Base-by-base conservation (phyloP, 306 rosid species). In the Rubus idaeus region DNA sequence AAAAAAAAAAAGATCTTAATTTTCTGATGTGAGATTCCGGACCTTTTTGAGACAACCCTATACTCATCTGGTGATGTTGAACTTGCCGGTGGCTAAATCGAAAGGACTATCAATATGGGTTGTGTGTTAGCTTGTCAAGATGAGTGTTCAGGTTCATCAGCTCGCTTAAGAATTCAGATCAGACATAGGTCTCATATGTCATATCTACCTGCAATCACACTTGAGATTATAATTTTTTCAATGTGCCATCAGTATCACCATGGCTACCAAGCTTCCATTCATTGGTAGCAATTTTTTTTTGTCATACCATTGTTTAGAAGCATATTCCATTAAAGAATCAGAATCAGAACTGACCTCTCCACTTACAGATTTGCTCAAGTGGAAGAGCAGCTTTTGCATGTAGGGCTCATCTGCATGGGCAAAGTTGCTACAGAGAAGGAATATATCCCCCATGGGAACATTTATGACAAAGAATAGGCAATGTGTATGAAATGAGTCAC, bases 341-440 rank as follows among this genome's bases (percentile, higher is more conserved):
- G 35, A 21, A 46, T 67, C 3, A 61, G 42, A 66, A 42, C n/a
- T 10, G 51, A 67, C 10, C 56, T 68, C 55, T 45, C 73, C 56
- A 67, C 8, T 67, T n/a, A 20, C 13, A 47, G 10, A 2, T 45
- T 68, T 46, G 46, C 40, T 26, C 10, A 50, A 8, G 3, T 46
- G 58, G 58, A 46, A 69, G 40, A 20, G 57, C 20, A 46, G 26
- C 74, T 69, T 69, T 69, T 69, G 20, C 21, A 14, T 69, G 74
- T 70, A 49, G 71, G 35, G 71, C 30, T 42, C 70, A 40, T 42
- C 49, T 66, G 35, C 71, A 66, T 41, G 71, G 71, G 1, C 16
- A 66, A 39, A 65, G 70, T 18, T 63, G 69, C 67, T 62, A 62
- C 46, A 63, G 69, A 37, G 46, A 39, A 39, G 69, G 44, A 62